Conservation (phyloP, 768 basidiomycete species). For the Hysterangium stoloniferum region DNA sequence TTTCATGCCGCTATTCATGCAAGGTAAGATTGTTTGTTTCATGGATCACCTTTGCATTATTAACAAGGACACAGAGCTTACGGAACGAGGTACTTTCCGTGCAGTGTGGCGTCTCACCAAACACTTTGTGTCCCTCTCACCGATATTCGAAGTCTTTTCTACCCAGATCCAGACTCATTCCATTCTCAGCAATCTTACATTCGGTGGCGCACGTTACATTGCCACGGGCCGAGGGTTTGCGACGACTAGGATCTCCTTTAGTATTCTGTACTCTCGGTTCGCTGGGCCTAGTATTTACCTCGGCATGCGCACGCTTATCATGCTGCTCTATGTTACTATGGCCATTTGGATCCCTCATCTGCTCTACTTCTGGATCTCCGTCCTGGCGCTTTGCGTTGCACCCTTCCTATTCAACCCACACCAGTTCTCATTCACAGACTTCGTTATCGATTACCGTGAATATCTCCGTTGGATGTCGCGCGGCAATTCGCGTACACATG, state of each 20-base stretch:
- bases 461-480: conserved; percentile 99
- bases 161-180: conserved; percentile 99
- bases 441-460: conserved; percentile 93
- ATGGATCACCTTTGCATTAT: background rate
- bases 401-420: conserved; percentile 99
- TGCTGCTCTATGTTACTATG: conserved; percentile 91
- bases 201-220: conserved; percentile 97
- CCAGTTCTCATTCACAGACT: conserved; percentile 95
- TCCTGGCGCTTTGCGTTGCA: conserved; percentile 83
- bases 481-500: conserved; percentile 95
- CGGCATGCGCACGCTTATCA: conserved; percentile 86
- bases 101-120: conserved; percentile 88
- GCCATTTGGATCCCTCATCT: conserved; percentile 87
- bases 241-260: conserved; percentile 90
- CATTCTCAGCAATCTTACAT: conserved; percentile 92
- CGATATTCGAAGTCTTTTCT: conserved; percentile 95
- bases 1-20: conserved; percentile 89
- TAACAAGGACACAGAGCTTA: conserved; percentile 56
- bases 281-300: conserved; percentile 98
- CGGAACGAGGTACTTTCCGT: conserved; percentile 89
- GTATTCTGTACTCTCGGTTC: conserved; percentile 94
- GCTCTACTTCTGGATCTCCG: conserved; percentile 98
- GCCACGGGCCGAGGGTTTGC: conserved; percentile 99
- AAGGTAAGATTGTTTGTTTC: conserved; percentile 47
- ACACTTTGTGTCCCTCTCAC: conserved; percentile 91